These are phyloP conservation scores for Solanum verrucosum DNA, from an alignment of 257 asterid species.

Conservation along the genomic window DNA sequence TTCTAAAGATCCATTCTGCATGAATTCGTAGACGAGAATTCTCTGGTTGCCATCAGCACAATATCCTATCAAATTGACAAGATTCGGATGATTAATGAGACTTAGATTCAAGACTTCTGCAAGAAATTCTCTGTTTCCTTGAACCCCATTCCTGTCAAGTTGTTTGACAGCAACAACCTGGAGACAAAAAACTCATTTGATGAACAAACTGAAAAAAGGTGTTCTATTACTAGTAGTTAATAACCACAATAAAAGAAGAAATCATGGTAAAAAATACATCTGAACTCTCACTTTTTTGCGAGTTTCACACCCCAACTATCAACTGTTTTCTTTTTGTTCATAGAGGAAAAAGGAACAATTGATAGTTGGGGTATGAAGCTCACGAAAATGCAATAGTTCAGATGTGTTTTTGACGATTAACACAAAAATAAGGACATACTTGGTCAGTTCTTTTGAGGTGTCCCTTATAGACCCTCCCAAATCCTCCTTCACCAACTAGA, in stretches of 20 bases:
- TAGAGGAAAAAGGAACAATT: neutral
- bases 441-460: slow-evolving; percentile 57
- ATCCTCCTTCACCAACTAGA: slow-evolving; percentile 80
- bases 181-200: neutral
- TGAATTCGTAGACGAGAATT: slow-evolving; percentile 61
- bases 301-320: neutral
- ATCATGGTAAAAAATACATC: neutral
- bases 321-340: neutral
- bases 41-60: slow-evolving; percentile 91
- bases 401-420: neutral
- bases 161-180: slow-evolving; percentile 40
- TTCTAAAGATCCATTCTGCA: slow-evolving; percentile 65
- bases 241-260: neutral
- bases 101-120: slow-evolving; percentile 78
- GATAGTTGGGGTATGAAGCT: neutral
- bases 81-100: slow-evolving; percentile 61
- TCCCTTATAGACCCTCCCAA: slow-evolving; percentile 84
- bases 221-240: neutral
- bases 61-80: slow-evolving; percentile 68
- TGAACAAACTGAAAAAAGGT: neutral
- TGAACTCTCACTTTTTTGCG: neutral
- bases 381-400: neutral
- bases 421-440: slow-evolving; percentile 14
- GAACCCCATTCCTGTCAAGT: slow-evolving; percentile 35
- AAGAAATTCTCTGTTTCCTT: slow-evolving; percentile 36